Conservation (phyloP, 176 grass and related monocot species). For the Cenchrus americanus region DNA sequence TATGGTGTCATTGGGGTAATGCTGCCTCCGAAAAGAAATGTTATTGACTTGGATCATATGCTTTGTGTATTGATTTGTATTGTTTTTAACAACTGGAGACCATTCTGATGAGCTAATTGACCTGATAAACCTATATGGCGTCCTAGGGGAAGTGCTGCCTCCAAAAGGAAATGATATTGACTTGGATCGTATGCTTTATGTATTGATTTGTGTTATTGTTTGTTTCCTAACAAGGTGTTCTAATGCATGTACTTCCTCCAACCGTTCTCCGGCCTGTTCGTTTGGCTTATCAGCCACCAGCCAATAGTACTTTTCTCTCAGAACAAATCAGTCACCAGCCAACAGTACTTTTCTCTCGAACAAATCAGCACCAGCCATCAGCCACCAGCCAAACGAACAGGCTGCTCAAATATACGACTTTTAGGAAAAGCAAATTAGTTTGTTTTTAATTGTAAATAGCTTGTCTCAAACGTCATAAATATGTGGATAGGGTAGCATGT, state of each 20-base stretch:
- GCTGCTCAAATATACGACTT: too few relatives aligned
- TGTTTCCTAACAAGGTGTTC: background rate
- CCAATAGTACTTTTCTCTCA: too few relatives aligned
- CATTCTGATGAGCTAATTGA: conserved; percentile 28
- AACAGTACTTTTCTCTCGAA: too few relatives aligned
- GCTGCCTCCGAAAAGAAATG: background rate
- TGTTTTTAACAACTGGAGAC: conserved; percentile 56
- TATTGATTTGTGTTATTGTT: background rate
- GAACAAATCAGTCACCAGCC: too few relatives aligned
- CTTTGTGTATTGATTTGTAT: conserved; percentile 9
- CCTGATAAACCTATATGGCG: background rate
- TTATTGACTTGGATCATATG: background rate
- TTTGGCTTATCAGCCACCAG: too few relatives aligned
- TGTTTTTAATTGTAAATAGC: too few relatives aligned
- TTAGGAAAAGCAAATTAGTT: too few relatives aligned
- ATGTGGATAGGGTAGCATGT: too few relatives aligned
- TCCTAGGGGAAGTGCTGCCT: background rate
- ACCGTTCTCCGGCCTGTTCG: too few relatives aligned
- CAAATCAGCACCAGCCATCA: too few relatives aligned
- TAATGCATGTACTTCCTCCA: background rate
- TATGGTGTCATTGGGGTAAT: background rate
- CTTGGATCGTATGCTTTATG: background rate
- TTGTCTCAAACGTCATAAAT: too few relatives aligned
- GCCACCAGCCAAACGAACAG: too few relatives aligned
- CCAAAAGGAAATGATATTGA: background rate